A percentile compares a stretch with the other conserved stretches of the same genome.
Evolutionary conservation across 1,139 yeast species (phyloP).

Genomic region (Pichia cactophila): DNA sequence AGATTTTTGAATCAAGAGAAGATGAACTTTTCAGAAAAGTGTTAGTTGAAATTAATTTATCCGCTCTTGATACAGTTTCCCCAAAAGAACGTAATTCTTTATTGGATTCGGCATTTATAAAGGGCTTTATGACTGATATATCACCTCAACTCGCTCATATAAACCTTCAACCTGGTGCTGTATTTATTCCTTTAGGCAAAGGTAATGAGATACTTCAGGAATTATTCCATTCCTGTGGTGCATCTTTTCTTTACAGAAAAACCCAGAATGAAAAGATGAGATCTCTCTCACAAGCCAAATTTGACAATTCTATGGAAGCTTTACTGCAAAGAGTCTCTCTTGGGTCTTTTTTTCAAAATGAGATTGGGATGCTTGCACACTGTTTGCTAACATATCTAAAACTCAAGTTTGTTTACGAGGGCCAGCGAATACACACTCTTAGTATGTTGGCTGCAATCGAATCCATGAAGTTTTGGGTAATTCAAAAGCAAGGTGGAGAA

Average conservation of each 20-base stretch:
- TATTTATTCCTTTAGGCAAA: conserved; percentile 28
- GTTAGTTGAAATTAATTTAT: conserved; percentile 5
- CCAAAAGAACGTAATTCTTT: conserved; percentile 7
- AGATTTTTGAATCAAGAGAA: neutral
- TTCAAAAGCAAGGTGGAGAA: conserved; percentile 13
- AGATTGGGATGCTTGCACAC: conserved; percentile 22
- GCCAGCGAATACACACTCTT: conserved; percentile 13
- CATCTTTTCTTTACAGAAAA: conserved; percentile 20
- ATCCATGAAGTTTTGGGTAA: conserved; percentile 18
- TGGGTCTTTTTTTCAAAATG: conserved; percentile 14
- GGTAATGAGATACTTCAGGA: conserved; percentile 27
- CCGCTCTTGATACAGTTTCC: neutral
- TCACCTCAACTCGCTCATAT: conserved; percentile 39
- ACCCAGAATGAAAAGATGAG: conserved; percentile 3
- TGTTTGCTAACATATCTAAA: conserved; percentile 18
- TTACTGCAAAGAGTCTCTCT: conserved; percentile 13
- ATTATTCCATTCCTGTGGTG: conserved; percentile 35
- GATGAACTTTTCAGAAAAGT: conserved; percentile 14
- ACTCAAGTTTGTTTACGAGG: conserved; percentile 20
- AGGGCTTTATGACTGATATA: conserved; percentile 33
- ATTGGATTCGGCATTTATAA: conserved; percentile 31
- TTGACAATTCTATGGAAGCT: conserved; percentile 11
- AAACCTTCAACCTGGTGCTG: conserved; percentile 33
- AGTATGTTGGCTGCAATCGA: conserved; percentile 19
- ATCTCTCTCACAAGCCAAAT: conserved; percentile 3